Evolutionary conservation across 257 asterid species (phyloP).

Genomic region (Scutellaria barbata): DNA sequence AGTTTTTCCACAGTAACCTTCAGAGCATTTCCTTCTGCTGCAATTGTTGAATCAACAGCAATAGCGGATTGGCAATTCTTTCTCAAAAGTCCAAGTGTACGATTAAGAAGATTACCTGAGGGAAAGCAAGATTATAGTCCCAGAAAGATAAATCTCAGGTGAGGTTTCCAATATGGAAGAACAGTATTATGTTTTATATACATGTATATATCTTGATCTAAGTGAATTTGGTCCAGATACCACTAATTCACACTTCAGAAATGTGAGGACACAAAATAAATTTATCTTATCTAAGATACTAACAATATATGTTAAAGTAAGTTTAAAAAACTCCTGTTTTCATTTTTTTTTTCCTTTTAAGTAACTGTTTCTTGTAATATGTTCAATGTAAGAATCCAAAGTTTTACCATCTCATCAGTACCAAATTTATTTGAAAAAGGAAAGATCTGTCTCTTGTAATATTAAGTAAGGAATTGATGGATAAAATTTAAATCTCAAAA

Average conservation of each 20-base stretch:
- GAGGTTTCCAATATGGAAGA: constrained; percentile 23
- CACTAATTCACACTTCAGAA: neutral
- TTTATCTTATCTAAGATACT: neutral
- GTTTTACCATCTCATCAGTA: neutral
- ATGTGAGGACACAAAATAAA: neutral
- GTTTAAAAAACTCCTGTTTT: neutral
- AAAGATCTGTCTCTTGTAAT: neutral
- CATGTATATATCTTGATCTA: constrained; percentile 3
- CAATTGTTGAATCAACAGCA: constrained; percentile 69
- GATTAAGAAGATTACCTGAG: constrained; percentile 96
- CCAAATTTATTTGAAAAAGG: neutral
- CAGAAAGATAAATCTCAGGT: constrained; percentile 11
- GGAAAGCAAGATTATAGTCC: constrained; percentile 31
- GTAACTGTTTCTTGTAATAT: neutral
- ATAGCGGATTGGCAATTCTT: constrained; percentile 86
- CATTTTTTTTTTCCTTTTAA: too few species aligned
- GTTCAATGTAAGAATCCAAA: neutral
- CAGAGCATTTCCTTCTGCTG: constrained; percentile 76
- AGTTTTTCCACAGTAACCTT: constrained; percentile 76
- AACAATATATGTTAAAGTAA: constrained; percentile 22
- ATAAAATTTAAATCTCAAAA: neutral
- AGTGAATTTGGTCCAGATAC: constrained; percentile 8
- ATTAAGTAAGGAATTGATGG: neutral
- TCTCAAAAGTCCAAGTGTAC: constrained; percentile 89
- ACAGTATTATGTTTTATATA: neutral